These are phyloP conservation scores for Schizosaccharomyces lindneri DNA, from an alignment of 805 yeast species.

Conservation along the genomic window DNA sequence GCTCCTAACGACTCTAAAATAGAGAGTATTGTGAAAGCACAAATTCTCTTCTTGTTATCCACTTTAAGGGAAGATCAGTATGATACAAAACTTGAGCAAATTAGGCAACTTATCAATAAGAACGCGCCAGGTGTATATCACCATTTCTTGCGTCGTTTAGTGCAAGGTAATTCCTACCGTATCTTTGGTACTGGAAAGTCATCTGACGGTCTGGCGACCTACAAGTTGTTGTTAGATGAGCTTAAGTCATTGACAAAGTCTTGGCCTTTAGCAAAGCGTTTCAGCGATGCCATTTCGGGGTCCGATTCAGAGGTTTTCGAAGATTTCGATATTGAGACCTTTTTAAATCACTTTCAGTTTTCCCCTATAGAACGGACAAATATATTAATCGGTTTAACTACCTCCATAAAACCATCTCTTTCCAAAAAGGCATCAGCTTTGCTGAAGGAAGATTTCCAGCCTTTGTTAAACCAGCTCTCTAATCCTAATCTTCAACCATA, in stretches of 20 bases:
- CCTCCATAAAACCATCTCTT: neutral
- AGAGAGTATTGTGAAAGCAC: slow-evolving; percentile 22
- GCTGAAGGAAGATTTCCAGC: neutral
- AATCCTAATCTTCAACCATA: neutral
- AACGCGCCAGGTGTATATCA: slow-evolving; percentile 15
- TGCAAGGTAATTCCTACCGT: slow-evolving; percentile 9
- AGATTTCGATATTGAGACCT: slow-evolving; percentile 13
- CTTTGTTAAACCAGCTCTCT: neutral
- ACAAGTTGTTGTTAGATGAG: slow-evolving; percentile 8
- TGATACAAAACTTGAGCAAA: slow-evolving; percentile 19
- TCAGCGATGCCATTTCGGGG: slow-evolving; percentile 5
- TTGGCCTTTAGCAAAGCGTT: slow-evolving; percentile 6
- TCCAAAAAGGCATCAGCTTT: neutral
- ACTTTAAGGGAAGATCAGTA: slow-evolving; percentile 21
- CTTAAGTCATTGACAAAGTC: neutral
- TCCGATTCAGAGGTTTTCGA: slow-evolving; percentile 13
- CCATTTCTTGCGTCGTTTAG: slow-evolving; percentile 15
- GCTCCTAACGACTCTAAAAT: neutral
- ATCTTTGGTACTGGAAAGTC: slow-evolving; percentile 8
- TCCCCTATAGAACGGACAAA: neutral
- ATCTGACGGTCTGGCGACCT: slow-evolving; percentile 10
- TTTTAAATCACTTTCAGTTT: slow-evolving; percentile 12
- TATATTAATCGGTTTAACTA: neutral
- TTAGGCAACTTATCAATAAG: slow-evolving; percentile 18
- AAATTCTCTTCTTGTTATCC: slow-evolving; percentile 26